These are phyloP conservation scores for Linnemannia hyalina DNA, from an alignment of 192 early-diverging fungal genomes.

Conservation along the genomic window DNA sequence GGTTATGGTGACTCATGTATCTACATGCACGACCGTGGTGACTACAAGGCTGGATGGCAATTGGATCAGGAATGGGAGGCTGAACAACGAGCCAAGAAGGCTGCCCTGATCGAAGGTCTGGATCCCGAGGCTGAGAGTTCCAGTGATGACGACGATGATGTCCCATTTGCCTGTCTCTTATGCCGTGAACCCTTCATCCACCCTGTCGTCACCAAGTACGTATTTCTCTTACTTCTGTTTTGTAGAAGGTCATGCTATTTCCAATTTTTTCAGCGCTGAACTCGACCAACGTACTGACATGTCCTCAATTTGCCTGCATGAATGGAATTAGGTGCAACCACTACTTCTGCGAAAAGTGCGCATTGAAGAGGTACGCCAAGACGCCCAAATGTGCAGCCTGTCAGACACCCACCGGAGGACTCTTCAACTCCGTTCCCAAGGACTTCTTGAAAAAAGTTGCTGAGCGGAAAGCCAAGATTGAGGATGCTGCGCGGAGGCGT, in stretches of 20 bases:
- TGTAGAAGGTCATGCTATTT: neutral
- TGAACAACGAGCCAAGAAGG: conserved; percentile 75
- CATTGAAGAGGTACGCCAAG: conserved; percentile 85
- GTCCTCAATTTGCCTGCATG: conserved; percentile 13
- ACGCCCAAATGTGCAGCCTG: conserved; percentile 94
- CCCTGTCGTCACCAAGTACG: conserved; percentile 89
- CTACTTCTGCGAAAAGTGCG: conserved; percentile 97
- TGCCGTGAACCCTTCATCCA: conserved; percentile 90
- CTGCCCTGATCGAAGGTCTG: conserved; percentile 60
- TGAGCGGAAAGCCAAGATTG: conserved; percentile 63
- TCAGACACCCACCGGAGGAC: conserved; percentile 83
- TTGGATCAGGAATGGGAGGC: conserved; percentile 99
- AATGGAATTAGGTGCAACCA: conserved; percentile 79
- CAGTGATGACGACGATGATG: conserved; percentile 76
- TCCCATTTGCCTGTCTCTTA: conserved; percentile 97
- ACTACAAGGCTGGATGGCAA: conserved; percentile 97
- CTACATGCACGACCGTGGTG: conserved; percentile 97
- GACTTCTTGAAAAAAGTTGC: conserved; percentile 73
- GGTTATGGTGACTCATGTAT: conserved; percentile 98
- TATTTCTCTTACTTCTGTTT: conserved; percentile 12
- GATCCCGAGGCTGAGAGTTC: conserved; percentile 62
- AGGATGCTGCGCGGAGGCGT: conserved; percentile 49
- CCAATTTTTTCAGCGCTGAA: conserved; percentile 9
- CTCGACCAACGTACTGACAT: conserved; percentile 15
- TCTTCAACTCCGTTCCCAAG: conserved; percentile 84